Conservation (phyloP, 768 basidiomycete species). For the Collybia nuda region DNA sequence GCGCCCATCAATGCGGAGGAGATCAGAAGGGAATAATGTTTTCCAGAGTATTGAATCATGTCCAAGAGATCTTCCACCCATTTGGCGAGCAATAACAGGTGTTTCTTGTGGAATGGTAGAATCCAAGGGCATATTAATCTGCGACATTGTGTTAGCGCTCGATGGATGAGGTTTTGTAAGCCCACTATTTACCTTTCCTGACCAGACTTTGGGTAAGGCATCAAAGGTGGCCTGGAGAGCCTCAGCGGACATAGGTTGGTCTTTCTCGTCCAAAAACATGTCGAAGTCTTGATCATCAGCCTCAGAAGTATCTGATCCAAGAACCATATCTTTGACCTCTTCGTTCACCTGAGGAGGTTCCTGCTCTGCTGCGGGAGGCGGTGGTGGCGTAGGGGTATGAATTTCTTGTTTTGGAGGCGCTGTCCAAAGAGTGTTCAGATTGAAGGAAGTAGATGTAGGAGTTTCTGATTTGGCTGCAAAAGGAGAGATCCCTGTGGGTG, state of each 20-base stretch:
- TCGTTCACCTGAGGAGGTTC: constrained; percentile 22
- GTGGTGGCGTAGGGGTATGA: constrained; percentile 11
- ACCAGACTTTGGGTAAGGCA: constrained; percentile 65
- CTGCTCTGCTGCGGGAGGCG: constrained; percentile 10
- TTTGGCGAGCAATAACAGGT: constrained; percentile 67
- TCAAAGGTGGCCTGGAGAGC: constrained; percentile 52
- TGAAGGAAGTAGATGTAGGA: constrained; percentile 56
- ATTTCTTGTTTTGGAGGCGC: constrained; percentile 37
- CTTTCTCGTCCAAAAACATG: constrained; percentile 75
- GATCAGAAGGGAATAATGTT: constrained; percentile 69
- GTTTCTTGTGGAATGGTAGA: constrained; percentile 68
- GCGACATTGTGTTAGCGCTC: constrained; percentile 11
- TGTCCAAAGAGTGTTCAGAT: constrained; percentile 72
- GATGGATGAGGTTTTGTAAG: not conserved
- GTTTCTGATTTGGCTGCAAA: constrained; percentile 46
- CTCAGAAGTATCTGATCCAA: constrained; percentile 43
- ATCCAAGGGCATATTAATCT: constrained; percentile 84
- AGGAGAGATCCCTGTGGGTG: constrained; percentile 43
- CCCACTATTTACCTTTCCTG: constrained; percentile 57
- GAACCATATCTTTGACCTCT: constrained; percentile 39
- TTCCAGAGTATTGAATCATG: constrained; percentile 67
- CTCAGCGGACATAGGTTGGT: constrained; percentile 37
- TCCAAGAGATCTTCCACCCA: constrained; percentile 70
- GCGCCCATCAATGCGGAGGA: constrained; percentile 79
- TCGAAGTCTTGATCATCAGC: constrained; percentile 84